These are phyloP conservation scores for Gorgonomyces haynaldii DNA, from an alignment of 192 early-diverging fungal species.

Conservation along the genomic window DNA sequence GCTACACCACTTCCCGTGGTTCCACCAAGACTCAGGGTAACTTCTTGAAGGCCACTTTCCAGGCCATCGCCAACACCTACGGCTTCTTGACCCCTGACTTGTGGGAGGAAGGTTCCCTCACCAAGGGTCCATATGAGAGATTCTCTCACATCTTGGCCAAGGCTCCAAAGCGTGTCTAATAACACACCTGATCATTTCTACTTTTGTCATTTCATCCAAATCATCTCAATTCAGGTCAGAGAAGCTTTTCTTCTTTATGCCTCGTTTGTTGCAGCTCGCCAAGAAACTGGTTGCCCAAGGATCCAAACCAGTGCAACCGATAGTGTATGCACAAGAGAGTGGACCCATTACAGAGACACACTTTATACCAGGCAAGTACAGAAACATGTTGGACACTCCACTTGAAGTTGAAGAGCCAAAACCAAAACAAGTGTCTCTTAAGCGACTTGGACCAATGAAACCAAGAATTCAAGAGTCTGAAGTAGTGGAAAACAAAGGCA, in stretches of 20 bases:
- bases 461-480: no score
- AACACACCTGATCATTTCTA: no score
- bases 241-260: background rate
- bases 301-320: no score
- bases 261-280: background rate
- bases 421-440: no score
- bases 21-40: conserved; percentile 98
- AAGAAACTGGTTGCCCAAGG: no score
- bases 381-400: no score
- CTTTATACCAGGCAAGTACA: no score
- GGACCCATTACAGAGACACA: no score
- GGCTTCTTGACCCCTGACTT: conserved; percentile 94
- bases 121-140: conserved; percentile 85
- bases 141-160: conserved; percentile 68
- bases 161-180: conserved; percentile 34
- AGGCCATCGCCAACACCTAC: conserved; percentile 94
- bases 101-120: conserved; percentile 83
- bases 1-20: conserved; percentile 93
- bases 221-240: background rate
- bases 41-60: conserved; percentile 98
- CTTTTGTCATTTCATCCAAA: background rate
- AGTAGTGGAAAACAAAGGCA: no score
- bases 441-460: no score
- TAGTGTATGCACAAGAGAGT: no score
- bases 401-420: no score